Evolutionary conservation across 139 green algal genomes (phyloP), one percentile per base, ranked within the genome.

Genomic region (Ettlia oleoabundans): DNA sequence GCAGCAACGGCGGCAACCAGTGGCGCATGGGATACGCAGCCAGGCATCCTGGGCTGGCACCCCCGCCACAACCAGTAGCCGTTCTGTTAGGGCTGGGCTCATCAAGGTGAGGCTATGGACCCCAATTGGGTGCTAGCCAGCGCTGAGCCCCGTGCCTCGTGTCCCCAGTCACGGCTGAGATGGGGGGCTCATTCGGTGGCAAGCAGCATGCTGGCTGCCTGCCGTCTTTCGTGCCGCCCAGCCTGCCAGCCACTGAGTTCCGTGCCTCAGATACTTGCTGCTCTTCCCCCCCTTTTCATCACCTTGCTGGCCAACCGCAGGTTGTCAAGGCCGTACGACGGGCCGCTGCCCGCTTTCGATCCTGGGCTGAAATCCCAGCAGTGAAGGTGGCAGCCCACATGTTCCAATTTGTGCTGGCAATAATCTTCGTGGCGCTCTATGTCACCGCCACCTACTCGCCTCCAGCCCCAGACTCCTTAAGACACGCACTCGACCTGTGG

Each of bases 371-470:
- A 61, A 53, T 41, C 24, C 26, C 32, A 1, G 52, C 28, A 0
- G 64, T 77, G 35, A 47, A 51, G 0, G 38, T 80, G 73, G 73
- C 58, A 2, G 38, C 2, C 22, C 73, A 80, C 33, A 15, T 51
- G 5, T 30, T 77, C 35, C 88, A 92, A 76, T 83, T 94, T 53
- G 79, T 64, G 2, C 88, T 88, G 62, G 90, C 68, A 37, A 65
- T 96, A n/a, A 58, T 92, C 24, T 96, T 95, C 71, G 89, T 97
- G 53, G 41, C 75, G 33, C 86, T 97, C 32, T 97, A 97, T 83
- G 88, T 97, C 2, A 93, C 82, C 80, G 87, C 79, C 78, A 97
- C 93, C 24, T 97, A 97, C 88, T 69, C 33, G 13, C 73, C 88
- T 1, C 87, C 85, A 26, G 37, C 76, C 0, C 83, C 86, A 6